Evolutionary conservation across 192 early-diverging fungal species (phyloP).

Genomic region (Linnemannia schmuckeri): DNA sequence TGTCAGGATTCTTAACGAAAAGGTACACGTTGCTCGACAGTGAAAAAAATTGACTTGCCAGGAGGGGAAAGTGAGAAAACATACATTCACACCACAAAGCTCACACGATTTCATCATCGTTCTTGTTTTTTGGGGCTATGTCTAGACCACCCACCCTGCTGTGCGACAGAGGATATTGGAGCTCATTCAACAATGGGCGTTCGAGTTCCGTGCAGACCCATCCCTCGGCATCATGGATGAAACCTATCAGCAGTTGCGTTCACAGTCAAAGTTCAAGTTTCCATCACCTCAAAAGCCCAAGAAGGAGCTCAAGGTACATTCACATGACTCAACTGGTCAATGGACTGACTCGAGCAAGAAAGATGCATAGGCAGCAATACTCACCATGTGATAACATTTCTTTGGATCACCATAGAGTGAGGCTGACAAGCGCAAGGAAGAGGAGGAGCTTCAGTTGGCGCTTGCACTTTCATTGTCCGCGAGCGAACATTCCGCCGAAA

Average conservation of each 20-base stretch:
- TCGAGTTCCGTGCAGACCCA: conserved; percentile 84
- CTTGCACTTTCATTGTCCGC: conserved; percentile 90
- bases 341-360: background rate
- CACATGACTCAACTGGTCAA: background rate
- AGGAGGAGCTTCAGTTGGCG: conserved; percentile 94
- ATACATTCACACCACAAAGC: background rate
- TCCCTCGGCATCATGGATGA: conserved; percentile 86
- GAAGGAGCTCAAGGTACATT: conserved; percentile 68
- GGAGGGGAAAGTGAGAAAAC: background rate
- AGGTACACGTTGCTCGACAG: conserved; percentile 46
- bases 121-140: background rate
- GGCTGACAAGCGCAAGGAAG: conserved; percentile 91
- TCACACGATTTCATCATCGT: conserved; percentile 2
- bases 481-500: conserved; percentile 54
- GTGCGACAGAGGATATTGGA: conserved; percentile 87
- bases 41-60: background rate
- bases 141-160: conserved; percentile 77
- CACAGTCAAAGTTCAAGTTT: conserved; percentile 71
- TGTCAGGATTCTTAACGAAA: conserved; percentile 79
- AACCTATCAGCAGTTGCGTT: conserved; percentile 71
- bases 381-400: background rate
- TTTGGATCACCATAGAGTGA: conserved; percentile 60
- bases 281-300: conserved; percentile 87
- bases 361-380: background rate
- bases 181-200: conserved; percentile 92